Conservation (phyloP, 2,329 filamentous ascomycete genomes). For the Cercospora janseana region DNA sequence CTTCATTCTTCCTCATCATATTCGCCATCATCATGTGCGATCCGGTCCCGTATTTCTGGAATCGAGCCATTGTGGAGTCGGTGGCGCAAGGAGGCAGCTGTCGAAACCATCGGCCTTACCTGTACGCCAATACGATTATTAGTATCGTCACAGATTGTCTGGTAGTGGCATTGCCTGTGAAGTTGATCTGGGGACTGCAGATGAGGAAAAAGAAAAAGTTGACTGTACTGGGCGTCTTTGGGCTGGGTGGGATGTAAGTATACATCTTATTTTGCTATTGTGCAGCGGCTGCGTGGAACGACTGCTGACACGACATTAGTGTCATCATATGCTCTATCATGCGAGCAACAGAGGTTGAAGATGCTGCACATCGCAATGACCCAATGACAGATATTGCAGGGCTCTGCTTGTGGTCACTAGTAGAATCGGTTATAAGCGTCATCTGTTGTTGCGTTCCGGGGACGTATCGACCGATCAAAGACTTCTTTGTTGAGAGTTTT, state of each 20-base stretch:
- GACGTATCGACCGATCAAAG: slow-evolving; percentile 4
- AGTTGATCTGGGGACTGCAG: slow-evolving; percentile 1
- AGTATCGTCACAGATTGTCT: slow-evolving; percentile 5
- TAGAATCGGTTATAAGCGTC: slow-evolving; percentile 3
- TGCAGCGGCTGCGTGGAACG: background rate
- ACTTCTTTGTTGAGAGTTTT: slow-evolving; percentile 6
- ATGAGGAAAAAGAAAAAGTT: slow-evolving; percentile 5
- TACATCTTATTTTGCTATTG: background rate
- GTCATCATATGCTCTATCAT: slow-evolving; percentile 15
- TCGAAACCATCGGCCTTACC: slow-evolving; percentile 7
- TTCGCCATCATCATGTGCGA: slow-evolving; percentile 9
- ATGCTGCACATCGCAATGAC: slow-evolving; percentile 3
- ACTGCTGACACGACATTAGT: too few species aligned
- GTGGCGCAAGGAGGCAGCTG: background rate
- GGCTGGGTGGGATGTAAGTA: slow-evolving; percentile 8
- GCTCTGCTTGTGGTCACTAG: slow-evolving; percentile 8
- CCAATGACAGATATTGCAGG: slow-evolving; percentile 8
- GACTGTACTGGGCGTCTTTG: slow-evolving; percentile 6
- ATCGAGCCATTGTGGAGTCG: background rate
- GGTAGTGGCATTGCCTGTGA: slow-evolving; percentile 1
- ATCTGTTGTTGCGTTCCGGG: slow-evolving; percentile 10
- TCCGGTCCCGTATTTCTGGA: slow-evolving; percentile 7
- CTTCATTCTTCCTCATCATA: slow-evolving; percentile 1
- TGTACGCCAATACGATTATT: slow-evolving; percentile 9
- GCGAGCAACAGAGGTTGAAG: slow-evolving; percentile 8